These are phyloP conservation scores for Scheffersomyces coipomensis DNA, from an alignment of 805 yeast species.

Conservation along the genomic window DNA sequence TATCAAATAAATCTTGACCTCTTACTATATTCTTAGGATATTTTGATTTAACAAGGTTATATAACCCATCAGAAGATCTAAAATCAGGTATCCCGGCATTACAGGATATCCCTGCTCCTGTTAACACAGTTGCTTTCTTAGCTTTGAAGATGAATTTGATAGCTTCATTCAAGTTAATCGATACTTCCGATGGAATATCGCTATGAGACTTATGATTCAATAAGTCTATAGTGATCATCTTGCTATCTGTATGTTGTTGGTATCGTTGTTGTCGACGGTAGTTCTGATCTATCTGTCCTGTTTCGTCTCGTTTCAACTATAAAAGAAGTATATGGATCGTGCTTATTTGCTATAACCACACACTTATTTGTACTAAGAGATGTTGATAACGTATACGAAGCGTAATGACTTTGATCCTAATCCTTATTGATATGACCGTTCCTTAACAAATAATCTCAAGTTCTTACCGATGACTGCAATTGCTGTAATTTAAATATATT, in stretches of 20 bases:
- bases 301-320: too few species aligned
- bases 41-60: conserved; percentile 64
- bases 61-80: conserved; percentile 79
- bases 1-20: conserved; percentile 91
- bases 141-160: conserved; percentile 48
- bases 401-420: too few species aligned
- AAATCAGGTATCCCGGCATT: conserved; percentile 98
- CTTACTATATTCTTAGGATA: conserved; percentile 63
- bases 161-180: conserved; percentile 37
- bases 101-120: conserved; percentile 97
- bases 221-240: conserved; percentile 31
- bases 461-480: too few species aligned
- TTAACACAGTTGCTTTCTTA: conserved; percentile 62
- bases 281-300: too few species aligned
- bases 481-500: too few species aligned
- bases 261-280: too few species aligned
- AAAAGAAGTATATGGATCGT: too few species aligned
- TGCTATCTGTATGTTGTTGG: conserved; percentile 1
- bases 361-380: too few species aligned
- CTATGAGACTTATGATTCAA: conserved; percentile 6
- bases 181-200: conserved; percentile 22
- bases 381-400: too few species aligned
- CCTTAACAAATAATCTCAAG: too few species aligned
- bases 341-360: too few species aligned
- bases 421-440: too few species aligned